Base-by-base conservation (phyloP, 2,329 filamentous ascomycete genomes). In the Endoconidiophora laricicola region DNA sequence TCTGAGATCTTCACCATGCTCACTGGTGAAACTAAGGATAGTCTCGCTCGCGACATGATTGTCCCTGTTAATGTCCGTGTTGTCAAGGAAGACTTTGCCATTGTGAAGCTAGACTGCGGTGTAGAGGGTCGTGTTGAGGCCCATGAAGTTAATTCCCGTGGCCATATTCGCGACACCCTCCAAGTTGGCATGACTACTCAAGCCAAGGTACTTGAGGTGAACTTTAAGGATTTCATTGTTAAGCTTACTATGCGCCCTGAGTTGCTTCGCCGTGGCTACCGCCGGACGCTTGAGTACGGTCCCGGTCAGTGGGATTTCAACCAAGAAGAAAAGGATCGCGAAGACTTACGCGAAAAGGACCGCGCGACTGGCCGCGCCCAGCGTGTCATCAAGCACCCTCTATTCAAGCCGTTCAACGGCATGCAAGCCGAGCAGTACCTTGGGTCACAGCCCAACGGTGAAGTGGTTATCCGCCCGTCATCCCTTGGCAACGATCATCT, bases 401-500 rank as follows among this genome's bases (percentile, higher is more conserved):
- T 96, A 14, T 98, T 96, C 76, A 84, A 82, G 58, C 82, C 87
- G 0, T 96, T 93, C 73, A 95, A 94, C 65, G 78, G 86, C 26
- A 79, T 80, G 2, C 87, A 96, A 65, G 91, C 91, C 1, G 86
- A 96, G 65, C 86, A 96, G 63, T 96, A 83, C 62, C 74, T 98
- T 29, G 87, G 87, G 40, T 85, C 83, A 12, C 86, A 93, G 62
- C 77, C 82, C 47, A 73, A 81, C 5, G 91, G 91, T 45, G 91
- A 96, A 63, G 83, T 93, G 50, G 86, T 98, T 54, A 95, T 98
- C 60, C 82, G 91, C 42, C 90, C 91, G 3, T 95, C 87, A 1
- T 94, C 87, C 24, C 94, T 94, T 64, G 91, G 91, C 42, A 83
- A 86, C 52, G 91, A 98, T 63, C 91, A 98, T 68, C 72, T 98